Evolutionary conservation across 768 basidiomycete species (phyloP), one percentile per base, ranked within the genome.

Genomic region (Rhodotorula sphaerocarpa): DNA sequence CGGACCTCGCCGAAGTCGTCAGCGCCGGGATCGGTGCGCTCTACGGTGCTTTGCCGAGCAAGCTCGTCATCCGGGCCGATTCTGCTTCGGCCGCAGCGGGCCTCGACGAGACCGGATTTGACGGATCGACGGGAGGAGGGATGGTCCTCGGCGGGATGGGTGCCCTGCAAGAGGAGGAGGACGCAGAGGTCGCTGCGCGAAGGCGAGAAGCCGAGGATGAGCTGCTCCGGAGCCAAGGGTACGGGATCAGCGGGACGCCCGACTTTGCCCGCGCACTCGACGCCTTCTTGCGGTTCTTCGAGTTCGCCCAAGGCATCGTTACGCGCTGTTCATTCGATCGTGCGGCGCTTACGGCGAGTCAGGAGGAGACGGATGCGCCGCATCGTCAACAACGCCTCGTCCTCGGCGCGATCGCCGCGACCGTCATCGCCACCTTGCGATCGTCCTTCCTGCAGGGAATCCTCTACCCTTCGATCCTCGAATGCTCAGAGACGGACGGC

Each of bases 1-100:
- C 91, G n/a, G 93, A 96, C 75, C 93, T 95, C 74, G 89, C 90
- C n/a, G 91, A 96, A 67, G 93, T 97, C 16, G 82, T 97, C 50
- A 90, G 86, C 23, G 93, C 93, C 5, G 90, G 91, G 21, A 75
- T 97, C 16, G 86, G 90, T 6, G 93, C 93, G 0, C 87, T 93
- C 3, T 96, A 93, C 73, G 95, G 90, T 3, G 76, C 90, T 3
- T 79, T 97, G 16, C 93, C 93, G 0, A 83, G 84, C 25, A 95
- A 95, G 75, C 80, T 97, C 45, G 83, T 82, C 55, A 82, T 95
- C 63, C 55, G 63, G 7, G 16, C 50, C 1, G 56, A 48, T 0
- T 9, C 36, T 9, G 36, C 16, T 9, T 5, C 41, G 5, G 41
- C 48, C 18, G 10, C 36, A 0, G 44, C 14, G 7, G 39, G 39